Percentiles rank a stretch among this genome's conserved stretches.
Evolutionary conservation across 1,139 yeast species (phyloP).

Genomic region (Sugiyamaella xylanicola): DNA sequence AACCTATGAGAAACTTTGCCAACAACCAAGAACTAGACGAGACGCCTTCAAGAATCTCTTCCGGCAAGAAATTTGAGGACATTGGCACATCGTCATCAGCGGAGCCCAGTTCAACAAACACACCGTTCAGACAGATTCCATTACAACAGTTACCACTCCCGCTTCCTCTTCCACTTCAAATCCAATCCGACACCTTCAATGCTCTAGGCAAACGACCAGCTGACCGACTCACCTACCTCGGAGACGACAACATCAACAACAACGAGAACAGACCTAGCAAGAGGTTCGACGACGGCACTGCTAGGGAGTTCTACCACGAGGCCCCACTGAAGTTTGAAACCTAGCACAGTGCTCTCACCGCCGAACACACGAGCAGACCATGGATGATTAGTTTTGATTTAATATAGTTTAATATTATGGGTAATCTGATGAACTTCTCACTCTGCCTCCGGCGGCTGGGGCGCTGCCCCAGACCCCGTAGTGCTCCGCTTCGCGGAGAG

Average conservation of each 20-base stretch:
- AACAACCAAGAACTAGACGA: constrained; percentile 7
- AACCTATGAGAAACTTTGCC: background rate
- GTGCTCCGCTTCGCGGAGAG: too few relatives aligned
- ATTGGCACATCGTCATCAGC: constrained; percentile 4
- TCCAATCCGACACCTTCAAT: constrained; percentile 1
- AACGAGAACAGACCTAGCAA: background rate
- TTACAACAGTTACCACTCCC: constrained; percentile 6
- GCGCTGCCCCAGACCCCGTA: constrained; percentile 1
- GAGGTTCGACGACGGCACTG: constrained; percentile 1
- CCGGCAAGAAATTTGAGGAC: constrained; percentile 2
- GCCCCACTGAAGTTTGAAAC: background rate
- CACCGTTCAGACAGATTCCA: background rate
- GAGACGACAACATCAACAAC: constrained; percentile 1
- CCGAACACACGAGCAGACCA: too few relatives aligned
- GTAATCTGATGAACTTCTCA: background rate
- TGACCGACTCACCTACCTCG: constrained; percentile 13
- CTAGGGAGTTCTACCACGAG: background rate
- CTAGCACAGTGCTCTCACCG: too few relatives aligned
- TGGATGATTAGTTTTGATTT: too few relatives aligned
- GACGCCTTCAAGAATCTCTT: constrained; percentile 11
- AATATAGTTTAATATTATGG: background rate
- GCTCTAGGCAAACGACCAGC: constrained; percentile 5
- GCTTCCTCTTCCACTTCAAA: background rate
- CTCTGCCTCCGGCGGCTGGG: background rate
- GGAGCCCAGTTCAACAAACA: background rate